phyloP scores from a whole-genome alignment of 345 rosid genomes.

The Durio zibethinus region DNA sequence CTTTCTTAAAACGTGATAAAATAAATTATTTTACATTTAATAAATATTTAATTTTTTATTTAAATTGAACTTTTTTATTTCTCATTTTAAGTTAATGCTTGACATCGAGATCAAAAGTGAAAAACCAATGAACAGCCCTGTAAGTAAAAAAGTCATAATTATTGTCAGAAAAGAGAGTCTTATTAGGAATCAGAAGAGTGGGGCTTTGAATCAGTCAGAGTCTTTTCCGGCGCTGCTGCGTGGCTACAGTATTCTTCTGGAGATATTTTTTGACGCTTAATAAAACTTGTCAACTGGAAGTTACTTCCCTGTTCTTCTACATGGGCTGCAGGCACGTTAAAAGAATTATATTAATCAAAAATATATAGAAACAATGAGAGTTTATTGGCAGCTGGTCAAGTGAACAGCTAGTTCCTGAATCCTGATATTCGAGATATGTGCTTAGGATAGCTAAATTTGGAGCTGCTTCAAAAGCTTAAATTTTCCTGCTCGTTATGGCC shows the following conservation, averaged over 20 bases:
- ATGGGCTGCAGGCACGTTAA: not conserved
- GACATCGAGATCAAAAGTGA: not conserved
- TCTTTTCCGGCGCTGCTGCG: not conserved
- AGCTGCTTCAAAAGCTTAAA: not conserved
- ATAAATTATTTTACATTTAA: too few relatives aligned
- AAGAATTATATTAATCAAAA: not conserved
- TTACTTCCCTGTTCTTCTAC: not conserved
- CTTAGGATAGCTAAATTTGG: not conserved
- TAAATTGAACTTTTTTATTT: too few relatives aligned
- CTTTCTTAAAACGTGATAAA: too few relatives aligned
- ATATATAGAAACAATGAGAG: not conserved
- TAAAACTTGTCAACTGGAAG: not conserved
- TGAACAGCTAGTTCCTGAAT: not conserved
- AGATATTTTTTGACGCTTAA: not conserved
- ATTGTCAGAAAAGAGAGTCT: not conserved
- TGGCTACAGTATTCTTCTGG: not conserved
- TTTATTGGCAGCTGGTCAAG: not conserved
- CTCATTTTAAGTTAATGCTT: too few relatives aligned
- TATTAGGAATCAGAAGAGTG: not conserved
- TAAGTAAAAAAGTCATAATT: not conserved
- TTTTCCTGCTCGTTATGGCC: not conserved
- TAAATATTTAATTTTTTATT: too few relatives aligned
- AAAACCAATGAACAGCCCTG: not conserved
- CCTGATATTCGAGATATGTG: not conserved
- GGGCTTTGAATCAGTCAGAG: constrained; percentile 3